Conservation (phyloP, 331 rosid species). For the Rosa hybrid region DNA sequence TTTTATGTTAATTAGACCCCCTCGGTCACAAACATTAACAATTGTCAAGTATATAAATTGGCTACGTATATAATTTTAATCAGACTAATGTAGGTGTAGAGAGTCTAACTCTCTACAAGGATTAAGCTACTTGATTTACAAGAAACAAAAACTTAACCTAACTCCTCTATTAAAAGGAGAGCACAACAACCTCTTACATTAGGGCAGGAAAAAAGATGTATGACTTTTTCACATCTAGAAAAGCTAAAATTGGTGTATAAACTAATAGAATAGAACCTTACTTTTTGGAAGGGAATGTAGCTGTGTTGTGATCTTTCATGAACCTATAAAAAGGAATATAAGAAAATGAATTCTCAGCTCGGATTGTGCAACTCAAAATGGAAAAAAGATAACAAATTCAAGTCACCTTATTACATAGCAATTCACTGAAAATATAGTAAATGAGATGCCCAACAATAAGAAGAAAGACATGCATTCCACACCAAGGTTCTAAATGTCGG, state of each 20-base stretch:
- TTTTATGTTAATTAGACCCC: too few species aligned
- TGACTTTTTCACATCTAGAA: background rate
- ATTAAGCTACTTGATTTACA: background rate
- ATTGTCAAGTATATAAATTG: background rate
- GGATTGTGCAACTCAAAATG: background rate
- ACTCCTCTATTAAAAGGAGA: background rate
- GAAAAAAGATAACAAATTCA: background rate
- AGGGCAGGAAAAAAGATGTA: background rate
- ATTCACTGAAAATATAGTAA: background rate
- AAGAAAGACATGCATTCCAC: background rate
- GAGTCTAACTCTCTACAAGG: background rate
- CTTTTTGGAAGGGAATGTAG: conserved; percentile 97
- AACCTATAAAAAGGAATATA: conserved; percentile 47
- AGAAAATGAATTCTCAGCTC: background rate
- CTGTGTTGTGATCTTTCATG: conserved; percentile 98
- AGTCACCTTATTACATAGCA: background rate
- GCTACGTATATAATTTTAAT: background rate
- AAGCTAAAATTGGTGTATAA: conserved; percentile 16
- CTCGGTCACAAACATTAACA: too few species aligned
- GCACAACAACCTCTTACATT: background rate
- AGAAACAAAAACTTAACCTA: background rate
- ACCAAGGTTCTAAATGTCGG: too few species aligned
- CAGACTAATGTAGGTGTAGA: background rate
- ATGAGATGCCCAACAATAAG: background rate
- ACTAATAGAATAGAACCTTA: conserved; percentile 41